phyloP scores from a whole-genome alignment of 495 filamentous ascomycete species.

The Penicillium soppii region DNA sequence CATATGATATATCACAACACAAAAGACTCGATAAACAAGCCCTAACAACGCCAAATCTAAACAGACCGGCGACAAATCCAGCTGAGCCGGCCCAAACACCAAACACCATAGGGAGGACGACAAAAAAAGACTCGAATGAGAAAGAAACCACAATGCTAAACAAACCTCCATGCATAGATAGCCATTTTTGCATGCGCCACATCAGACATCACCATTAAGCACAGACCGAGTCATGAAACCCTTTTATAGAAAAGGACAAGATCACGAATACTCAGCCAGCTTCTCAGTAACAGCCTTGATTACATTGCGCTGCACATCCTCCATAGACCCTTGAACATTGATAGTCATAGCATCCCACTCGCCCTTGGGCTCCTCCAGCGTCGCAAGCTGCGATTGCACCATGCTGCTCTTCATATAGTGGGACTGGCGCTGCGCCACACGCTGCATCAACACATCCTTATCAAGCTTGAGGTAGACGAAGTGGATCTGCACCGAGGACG shows the following conservation, averaged over 20 bases:
- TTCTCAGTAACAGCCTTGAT: conserved; percentile 51
- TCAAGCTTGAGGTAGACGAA: conserved; percentile 87
- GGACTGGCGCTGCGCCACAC: conserved; percentile 69
- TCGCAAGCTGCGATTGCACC: conserved; percentile 90
- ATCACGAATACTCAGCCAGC: conserved; percentile 33
- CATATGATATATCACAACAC: not conserved
- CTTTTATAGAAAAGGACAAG: not conserved
- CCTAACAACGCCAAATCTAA: conserved; percentile 6
- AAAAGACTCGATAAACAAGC: not conserved
- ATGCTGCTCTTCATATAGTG: conserved; percentile 98
- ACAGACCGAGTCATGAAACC: not conserved
- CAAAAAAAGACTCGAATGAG: conserved; percentile 14
- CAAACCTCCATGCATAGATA: conserved; percentile 12
- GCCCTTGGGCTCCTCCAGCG: conserved; percentile 75
- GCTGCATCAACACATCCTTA: conserved; percentile 68
- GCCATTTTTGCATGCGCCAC: not conserved
- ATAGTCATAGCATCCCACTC: conserved; percentile 85
- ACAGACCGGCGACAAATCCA: not conserved
- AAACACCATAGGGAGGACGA: conserved; percentile 2
- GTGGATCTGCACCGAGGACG: conserved; percentile 76
- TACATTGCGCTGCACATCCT: conserved; percentile 66
- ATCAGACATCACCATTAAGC: not conserved
- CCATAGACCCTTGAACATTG: conserved; percentile 66
- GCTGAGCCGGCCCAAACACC: conserved; percentile 1
- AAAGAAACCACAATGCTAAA: conserved; percentile 10